Conservation (phyloP, 257 asterid genomes). For the Solanum sparsipilum region DNA sequence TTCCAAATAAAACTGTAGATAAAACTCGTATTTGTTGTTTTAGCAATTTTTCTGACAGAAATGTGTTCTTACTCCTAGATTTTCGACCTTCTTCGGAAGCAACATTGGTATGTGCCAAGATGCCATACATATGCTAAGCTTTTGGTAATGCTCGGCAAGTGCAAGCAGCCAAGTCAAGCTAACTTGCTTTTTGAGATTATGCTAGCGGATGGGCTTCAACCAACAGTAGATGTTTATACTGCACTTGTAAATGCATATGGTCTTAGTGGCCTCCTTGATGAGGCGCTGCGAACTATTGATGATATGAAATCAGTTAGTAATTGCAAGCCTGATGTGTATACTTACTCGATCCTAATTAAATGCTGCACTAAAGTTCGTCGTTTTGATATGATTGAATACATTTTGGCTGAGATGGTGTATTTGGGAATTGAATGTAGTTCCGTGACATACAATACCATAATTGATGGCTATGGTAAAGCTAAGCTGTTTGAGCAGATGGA, state of each 20-base stretch:
- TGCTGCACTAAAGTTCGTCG: slow-evolving; percentile 45
- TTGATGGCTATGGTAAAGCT: slow-evolving; percentile 89
- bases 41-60: background rate
- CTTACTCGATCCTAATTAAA: slow-evolving; percentile 66
- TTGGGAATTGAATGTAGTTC: slow-evolving; percentile 48
- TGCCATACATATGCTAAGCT: slow-evolving; percentile 63
- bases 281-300: slow-evolving; percentile 42
- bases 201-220: slow-evolving; percentile 63
- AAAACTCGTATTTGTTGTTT: background rate
- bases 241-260: slow-evolving; percentile 76
- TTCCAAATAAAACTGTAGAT: background rate
- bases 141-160: slow-evolving; percentile 83
- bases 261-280: slow-evolving; percentile 47
- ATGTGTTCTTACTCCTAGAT: slow-evolving; percentile 33
- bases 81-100: slow-evolving; percentile 74
- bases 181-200: slow-evolving; percentile 53
- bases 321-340: slow-evolving; percentile 76
- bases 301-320: slow-evolving; percentile 48
- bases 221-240: slow-evolving; percentile 65
- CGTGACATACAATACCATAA: slow-evolving; percentile 57
- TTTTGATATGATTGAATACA: slow-evolving; percentile 37
- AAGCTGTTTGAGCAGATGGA: slow-evolving; percentile 57
- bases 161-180: slow-evolving; percentile 70
- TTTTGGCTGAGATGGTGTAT: slow-evolving; percentile 53
- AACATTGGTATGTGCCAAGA: slow-evolving; percentile 77